Conservation (phyloP, 805 yeast species). For the Blastobotrys robertii region DNA sequence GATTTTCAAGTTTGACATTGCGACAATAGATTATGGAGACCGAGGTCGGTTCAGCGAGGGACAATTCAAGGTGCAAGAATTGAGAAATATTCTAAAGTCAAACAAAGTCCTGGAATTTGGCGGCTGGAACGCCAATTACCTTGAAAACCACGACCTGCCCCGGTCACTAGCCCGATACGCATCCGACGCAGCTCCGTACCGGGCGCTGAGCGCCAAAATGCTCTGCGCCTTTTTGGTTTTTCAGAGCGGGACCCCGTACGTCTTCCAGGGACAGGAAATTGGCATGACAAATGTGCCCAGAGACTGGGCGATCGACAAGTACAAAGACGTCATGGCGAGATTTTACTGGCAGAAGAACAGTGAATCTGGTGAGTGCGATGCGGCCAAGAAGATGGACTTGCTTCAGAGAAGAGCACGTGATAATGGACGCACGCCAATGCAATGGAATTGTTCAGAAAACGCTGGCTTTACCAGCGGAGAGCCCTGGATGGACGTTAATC, state of each 20-base stretch:
- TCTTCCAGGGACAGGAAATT: constrained; percentile 55
- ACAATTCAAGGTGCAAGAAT: constrained; percentile 6
- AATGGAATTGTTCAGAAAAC: constrained; percentile 36
- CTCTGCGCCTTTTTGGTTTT: constrained; percentile 37
- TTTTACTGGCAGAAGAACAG: constrained; percentile 30
- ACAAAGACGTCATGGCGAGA: constrained; percentile 40
- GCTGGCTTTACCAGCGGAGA: constrained; percentile 39
- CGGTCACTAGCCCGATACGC: constrained; percentile 41
- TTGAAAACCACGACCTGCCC: constrained; percentile 54
- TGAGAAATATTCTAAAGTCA: constrained; percentile 7
- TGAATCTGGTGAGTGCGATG: constrained; percentile 10
- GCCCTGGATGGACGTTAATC: constrained; percentile 48
- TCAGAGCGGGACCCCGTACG: constrained; percentile 44
- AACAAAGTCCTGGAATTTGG: constrained; percentile 25
- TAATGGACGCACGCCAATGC: constrained; percentile 48
- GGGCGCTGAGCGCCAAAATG: constrained; percentile 38
- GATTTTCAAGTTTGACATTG: constrained; percentile 18
- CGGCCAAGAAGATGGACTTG: constrained; percentile 4
- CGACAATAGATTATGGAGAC: constrained; percentile 9
- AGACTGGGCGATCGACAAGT: constrained; percentile 40
- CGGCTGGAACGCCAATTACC: constrained; percentile 47
- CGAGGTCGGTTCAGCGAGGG: constrained; percentile 8
- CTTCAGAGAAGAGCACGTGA: constrained; percentile 36
- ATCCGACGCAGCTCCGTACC: constrained; percentile 30
- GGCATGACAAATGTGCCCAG: constrained; percentile 43